phyloP scores from a whole-genome alignment of 2,329 filamentous ascomycete genomes.

The Cercospora janseana region DNA sequence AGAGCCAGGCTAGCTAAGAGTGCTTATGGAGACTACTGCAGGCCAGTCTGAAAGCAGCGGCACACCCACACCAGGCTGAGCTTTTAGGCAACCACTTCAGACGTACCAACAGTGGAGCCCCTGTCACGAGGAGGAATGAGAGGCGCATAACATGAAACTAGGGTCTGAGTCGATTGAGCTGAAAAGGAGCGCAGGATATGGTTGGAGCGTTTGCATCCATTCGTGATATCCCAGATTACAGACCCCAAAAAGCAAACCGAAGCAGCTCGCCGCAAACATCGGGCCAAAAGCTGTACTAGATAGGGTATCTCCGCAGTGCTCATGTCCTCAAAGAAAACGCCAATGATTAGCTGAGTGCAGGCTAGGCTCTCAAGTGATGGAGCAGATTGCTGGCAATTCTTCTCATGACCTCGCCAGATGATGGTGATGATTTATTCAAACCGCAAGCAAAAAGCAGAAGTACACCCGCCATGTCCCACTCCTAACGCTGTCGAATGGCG shows the following conservation, averaged over 20 bases:
- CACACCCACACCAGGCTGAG: not conserved
- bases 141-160: not conserved
- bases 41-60: not conserved
- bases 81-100: slow-evolving; percentile 8
- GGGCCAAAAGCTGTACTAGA: slow-evolving; percentile 2
- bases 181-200: too few species aligned
- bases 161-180: not conserved
- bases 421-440: slow-evolving; percentile 18
- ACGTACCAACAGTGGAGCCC: not conserved
- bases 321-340: slow-evolving; percentile 25
- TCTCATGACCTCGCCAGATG: slow-evolving; percentile 32
- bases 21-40: not conserved
- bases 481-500: slow-evolving; percentile 12
- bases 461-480: not conserved
- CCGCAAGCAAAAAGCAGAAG: not conserved
- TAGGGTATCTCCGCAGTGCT: slow-evolving; percentile 20
- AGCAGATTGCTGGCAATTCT: slow-evolving; percentile 22
- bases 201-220: too few species aligned
- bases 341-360: not conserved
- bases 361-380: slow-evolving; percentile 9
- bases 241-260: not conserved
- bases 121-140: slow-evolving; percentile 1
- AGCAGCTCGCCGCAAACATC: not conserved
- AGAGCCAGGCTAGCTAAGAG: too few species aligned
- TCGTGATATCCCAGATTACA: too few species aligned